A percentile compares a stretch with the other conserved stretches of the same genome.
Evolutionary conservation across 108 stramenopile species (phyloP).

Genomic region (Pseudonitzschia multistriata): DNA sequence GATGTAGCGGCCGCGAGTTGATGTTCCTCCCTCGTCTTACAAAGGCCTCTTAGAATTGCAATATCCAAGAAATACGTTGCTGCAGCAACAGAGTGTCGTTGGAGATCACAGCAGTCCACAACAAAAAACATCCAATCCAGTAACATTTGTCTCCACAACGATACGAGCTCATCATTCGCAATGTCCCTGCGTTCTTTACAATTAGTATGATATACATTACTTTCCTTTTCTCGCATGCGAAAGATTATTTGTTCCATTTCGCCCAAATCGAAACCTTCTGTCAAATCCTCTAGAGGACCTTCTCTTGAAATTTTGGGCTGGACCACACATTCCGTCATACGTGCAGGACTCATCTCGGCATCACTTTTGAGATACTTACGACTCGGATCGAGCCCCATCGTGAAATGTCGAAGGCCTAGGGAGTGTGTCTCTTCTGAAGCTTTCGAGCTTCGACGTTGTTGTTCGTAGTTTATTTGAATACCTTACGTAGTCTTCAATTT

Average conservation of each 20-base stretch:
- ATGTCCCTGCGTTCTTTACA: background rate
- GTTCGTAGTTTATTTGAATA: no score
- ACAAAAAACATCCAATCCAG: constrained; percentile 60
- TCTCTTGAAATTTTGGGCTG: background rate
- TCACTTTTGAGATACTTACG: no score
- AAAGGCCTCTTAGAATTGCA: constrained; percentile 22
- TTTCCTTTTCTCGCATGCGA: background rate
- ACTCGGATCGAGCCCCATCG: no score
- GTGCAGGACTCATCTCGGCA: background rate
- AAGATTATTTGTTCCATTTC: background rate
- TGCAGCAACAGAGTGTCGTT: constrained; percentile 46
- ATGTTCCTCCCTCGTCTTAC: constrained; percentile 43
- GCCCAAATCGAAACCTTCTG: background rate
- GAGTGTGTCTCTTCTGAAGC: no score
- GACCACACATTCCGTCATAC: background rate
- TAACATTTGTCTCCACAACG: constrained; percentile 47
- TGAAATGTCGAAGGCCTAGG: no score
- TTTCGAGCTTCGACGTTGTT: no score
- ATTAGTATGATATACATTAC: background rate
- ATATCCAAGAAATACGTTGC: constrained; percentile 50
- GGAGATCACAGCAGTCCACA: constrained; percentile 50
- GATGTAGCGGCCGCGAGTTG: constrained; percentile 58
- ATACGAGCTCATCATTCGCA: constrained; percentile 23
- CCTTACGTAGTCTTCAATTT: no score
- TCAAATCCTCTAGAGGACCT: background rate